Evolutionary conservation across 2,329 filamentous ascomycete species (phyloP).

Genomic region (Drechslerella dactyloides): DNA sequence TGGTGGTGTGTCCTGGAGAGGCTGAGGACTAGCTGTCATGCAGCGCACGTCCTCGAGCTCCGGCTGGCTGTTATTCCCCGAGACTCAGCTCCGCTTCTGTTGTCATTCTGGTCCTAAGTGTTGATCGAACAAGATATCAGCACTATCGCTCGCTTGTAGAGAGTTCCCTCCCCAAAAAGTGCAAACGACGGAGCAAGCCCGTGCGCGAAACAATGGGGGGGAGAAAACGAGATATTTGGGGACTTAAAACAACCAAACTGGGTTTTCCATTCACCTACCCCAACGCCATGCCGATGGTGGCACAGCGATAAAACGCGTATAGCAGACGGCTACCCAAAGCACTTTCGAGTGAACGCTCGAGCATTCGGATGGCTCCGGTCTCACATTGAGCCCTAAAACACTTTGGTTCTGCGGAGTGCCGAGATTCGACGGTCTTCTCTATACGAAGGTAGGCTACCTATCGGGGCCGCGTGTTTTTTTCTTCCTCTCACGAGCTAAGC

Average conservation of each 20-base stretch:
- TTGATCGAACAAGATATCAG: conserved; percentile 30
- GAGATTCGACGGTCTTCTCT: background rate
- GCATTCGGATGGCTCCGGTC: background rate
- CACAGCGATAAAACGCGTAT: background rate
- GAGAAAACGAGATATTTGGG: background rate
- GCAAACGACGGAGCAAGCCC: background rate
- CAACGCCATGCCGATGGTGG: background rate
- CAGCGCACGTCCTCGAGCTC: conserved; percentile 13
- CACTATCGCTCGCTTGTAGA: conserved; percentile 24
- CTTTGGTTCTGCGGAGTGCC: background rate
- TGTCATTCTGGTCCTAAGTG: conserved; percentile 5
- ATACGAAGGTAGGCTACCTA: too few relatives aligned
- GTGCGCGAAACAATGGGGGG: background rate
- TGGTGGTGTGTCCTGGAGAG: conserved; percentile 13
- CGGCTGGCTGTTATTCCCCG: conserved; percentile 23
- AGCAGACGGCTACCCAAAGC: background rate
- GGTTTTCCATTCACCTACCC: background rate
- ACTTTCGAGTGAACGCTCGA: background rate
- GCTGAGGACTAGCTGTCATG: conserved; percentile 23
- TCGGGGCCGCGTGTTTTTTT: too few relatives aligned
- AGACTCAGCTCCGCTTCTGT: conserved; percentile 31
- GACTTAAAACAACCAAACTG: background rate
- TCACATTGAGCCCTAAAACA: conserved; percentile 1
- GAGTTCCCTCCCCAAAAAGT: background rate
- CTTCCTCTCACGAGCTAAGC: too few relatives aligned